phyloP scores from a whole-genome alignment of 805 yeast species.

The Zygoascus flipseniorum region DNA sequence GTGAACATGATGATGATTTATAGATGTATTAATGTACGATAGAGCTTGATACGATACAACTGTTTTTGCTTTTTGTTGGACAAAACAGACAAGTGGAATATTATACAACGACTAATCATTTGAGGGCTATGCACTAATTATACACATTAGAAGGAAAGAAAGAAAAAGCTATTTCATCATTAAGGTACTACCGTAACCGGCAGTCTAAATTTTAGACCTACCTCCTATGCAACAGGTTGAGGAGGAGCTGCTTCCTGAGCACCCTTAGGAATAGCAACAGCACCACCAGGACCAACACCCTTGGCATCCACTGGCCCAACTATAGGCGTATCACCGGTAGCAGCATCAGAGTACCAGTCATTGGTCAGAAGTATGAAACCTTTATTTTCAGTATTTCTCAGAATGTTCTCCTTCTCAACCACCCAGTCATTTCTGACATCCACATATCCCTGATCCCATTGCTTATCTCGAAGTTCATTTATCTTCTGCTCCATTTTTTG shows the following conservation, averaged over 20 bases:
- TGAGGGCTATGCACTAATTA: background rate
- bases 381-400: constrained; percentile 60
- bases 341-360: constrained; percentile 15
- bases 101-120: no score
- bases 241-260: background rate
- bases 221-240: background rate
- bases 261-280: background rate
- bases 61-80: background rate
- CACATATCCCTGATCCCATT: constrained; percentile 71
- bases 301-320: constrained; percentile 18
- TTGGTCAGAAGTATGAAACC: constrained; percentile 18
- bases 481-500: constrained; percentile 29
- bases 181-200: background rate
- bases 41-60: background rate
- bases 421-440: constrained; percentile 69
- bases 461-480: constrained; percentile 27
- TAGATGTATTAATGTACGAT: background rate
- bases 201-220: background rate
- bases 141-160: background rate
- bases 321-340: constrained; percentile 3
- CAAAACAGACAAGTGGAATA: background rate
- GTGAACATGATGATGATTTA: background rate
- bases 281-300: constrained; percentile 6
- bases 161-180: background rate
- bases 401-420: constrained; percentile 56